phyloP scores from a whole-genome alignment of 148 eudicot species.

The Diospyros kaki region DNA sequence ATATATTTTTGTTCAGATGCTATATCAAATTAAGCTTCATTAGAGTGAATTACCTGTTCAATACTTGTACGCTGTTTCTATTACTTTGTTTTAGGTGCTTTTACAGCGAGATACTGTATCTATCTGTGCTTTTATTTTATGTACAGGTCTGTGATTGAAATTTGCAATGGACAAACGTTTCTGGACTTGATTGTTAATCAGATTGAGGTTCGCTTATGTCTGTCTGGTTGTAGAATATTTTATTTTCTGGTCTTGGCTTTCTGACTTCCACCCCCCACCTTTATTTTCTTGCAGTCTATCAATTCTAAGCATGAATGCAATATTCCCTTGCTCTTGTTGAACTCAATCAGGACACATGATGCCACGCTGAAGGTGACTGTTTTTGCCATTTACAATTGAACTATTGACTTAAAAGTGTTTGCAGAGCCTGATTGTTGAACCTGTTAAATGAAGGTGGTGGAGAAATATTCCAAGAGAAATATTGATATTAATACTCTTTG shows the following conservation, averaged over 20 bases:
- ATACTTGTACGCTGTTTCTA: neutral
- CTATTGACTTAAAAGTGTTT: conserved; percentile 6
- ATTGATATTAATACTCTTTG: conserved; percentile 26
- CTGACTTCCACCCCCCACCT: neutral
- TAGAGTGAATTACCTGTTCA: neutral
- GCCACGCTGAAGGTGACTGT: conserved; percentile 39
- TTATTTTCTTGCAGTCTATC: conserved; percentile 28
- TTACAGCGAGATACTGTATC: neutral
- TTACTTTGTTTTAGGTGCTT: neutral
- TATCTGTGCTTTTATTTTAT: neutral
- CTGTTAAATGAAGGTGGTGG: conserved; percentile 38
- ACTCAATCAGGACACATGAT: conserved; percentile 33
- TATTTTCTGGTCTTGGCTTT: neutral
- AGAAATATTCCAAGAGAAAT: conserved; percentile 33
- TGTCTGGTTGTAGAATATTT: neutral
- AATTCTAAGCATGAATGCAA: conserved; percentile 44
- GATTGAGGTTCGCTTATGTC: conserved; percentile 35
- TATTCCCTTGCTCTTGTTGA: conserved; percentile 48
- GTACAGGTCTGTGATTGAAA: conserved; percentile 39
- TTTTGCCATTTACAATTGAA: conserved; percentile 1
- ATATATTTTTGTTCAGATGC: neutral
- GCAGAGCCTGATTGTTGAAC: conserved; percentile 12
- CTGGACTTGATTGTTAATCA: conserved; percentile 39
- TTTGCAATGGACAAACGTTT: conserved; percentile 34
- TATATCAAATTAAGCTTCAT: neutral